phyloP scores from a whole-genome alignment of 2,329 filamentous ascomycete genomes.

The Aureobasidium zeae region DNA sequence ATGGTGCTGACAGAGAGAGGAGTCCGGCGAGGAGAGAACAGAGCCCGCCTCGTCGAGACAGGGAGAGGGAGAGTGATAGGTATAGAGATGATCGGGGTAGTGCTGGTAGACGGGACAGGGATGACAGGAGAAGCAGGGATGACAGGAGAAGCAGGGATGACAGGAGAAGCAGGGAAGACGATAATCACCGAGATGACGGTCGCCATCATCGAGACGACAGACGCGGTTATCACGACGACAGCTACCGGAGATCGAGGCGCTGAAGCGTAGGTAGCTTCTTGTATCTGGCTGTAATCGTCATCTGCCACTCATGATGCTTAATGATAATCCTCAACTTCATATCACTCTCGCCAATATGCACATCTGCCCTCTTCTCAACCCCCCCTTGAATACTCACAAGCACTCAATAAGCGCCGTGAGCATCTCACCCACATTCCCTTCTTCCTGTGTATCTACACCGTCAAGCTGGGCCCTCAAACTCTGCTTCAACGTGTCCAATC shows the following conservation, averaged over 20 bases:
- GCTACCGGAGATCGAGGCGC: slow-evolving; percentile 15
- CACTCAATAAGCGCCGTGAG: slow-evolving; percentile 47
- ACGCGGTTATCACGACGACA: slow-evolving; percentile 4
- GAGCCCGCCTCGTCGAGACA: slow-evolving; percentile 19
- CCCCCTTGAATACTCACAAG: too few relatives aligned
- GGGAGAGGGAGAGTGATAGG: slow-evolving; percentile 14
- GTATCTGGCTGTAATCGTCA: too few relatives aligned
- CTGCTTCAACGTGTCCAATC: slow-evolving; percentile 50
- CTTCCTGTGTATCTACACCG: slow-evolving; percentile 46
- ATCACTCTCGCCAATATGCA: too few relatives aligned
- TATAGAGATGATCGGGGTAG: too few relatives aligned
- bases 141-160: slow-evolving; percentile 14
- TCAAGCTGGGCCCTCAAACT: slow-evolving; percentile 63
- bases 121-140: slow-evolving; percentile 10
- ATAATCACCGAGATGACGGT: not conserved
- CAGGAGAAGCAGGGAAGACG: slow-evolving; percentile 10
- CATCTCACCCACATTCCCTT: slow-evolving; percentile 54
- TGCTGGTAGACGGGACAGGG: slow-evolving; percentile 5
- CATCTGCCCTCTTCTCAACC: too few relatives aligned
- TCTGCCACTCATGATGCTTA: too few relatives aligned
- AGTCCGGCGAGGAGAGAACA: slow-evolving; percentile 22
- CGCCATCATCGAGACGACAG: slow-evolving; percentile 3
- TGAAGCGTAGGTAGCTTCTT: not conserved
- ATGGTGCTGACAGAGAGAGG: slow-evolving; percentile 17
- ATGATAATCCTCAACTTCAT: too few relatives aligned